These are phyloP conservation scores for Beauveria sp. DNA, from an alignment of 2,329 filamentous ascomycete genomes.

Conservation along the genomic window DNA sequence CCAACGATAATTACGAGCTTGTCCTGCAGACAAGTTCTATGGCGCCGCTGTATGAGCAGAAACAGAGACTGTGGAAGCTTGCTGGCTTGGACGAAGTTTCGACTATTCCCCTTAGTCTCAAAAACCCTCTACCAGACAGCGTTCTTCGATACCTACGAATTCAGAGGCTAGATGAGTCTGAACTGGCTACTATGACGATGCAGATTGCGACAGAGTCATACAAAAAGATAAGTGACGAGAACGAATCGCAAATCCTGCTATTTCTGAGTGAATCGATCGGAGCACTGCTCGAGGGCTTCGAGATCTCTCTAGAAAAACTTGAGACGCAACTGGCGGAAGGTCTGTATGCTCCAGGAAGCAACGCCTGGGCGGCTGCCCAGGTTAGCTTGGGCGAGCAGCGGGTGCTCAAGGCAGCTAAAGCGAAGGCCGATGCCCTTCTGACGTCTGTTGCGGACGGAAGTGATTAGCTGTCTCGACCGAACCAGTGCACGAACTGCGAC, in stretches of 20 bases:
- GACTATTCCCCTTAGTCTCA: conserved; percentile 26
- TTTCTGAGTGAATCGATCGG: conserved; percentile 25
- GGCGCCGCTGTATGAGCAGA: conserved; percentile 26
- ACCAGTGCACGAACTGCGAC: conserved; percentile 21
- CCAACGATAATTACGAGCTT: conserved; percentile 29
- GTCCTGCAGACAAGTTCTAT: conserved; percentile 26
- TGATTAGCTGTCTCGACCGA: neutral
- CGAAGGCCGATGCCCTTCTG: conserved; percentile 18
- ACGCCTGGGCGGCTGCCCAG: conserved; percentile 29
- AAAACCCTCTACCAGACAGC: conserved; percentile 25
- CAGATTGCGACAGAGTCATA: conserved; percentile 18
- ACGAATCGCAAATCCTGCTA: conserved; percentile 25
- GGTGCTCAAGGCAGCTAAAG: conserved; percentile 24
- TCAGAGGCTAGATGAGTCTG: conserved; percentile 24
- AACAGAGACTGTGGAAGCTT: conserved; percentile 27
- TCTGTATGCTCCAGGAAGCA: conserved; percentile 23
- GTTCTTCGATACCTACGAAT: conserved; percentile 29
- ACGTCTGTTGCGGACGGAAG: no score
- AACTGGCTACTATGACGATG: conserved; percentile 20
- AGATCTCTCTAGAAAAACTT: conserved; percentile 23
- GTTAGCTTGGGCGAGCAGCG: conserved; percentile 21
- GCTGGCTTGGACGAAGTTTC: conserved; percentile 24
- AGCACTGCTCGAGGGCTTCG: conserved; percentile 23
- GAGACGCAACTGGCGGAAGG: conserved; percentile 23
- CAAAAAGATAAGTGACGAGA: conserved; percentile 23